Base-by-base conservation (phyloP, 805 yeast genomes). In the Brettanomyces custersianus region DNA sequence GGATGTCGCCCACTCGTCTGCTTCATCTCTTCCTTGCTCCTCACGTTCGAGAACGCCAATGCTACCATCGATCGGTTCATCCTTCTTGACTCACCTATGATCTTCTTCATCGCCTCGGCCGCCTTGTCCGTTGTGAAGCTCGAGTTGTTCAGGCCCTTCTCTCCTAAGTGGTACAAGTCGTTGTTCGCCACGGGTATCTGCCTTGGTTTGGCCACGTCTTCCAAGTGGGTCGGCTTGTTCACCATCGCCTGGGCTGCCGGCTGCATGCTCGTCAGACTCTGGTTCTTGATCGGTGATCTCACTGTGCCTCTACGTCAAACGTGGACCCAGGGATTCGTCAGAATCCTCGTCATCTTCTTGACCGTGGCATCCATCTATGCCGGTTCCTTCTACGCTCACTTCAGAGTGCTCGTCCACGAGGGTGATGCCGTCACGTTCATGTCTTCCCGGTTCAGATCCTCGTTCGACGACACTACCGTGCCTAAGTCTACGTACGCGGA, bases 141-240 rank as follows among this genome's bases (percentile, higher is more conserved):
- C 52, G 84, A 81, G 59, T 57, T 73, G 38, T 76, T 71, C 48
- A 64, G 65, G 35, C 80, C 94, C n/a, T 72, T 74, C 48, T 47
- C 80, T 13, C 51, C 54, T 29, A 59, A 53, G 17, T 78, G 88
- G 74, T 74, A 56, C 52, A 76, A 69, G 50, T 59, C 76, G n/a
- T 58, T 83, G 45, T 20, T 75, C 20, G 66, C 77, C n/a, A 68
- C 84, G 29, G 83, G 82, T 46, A 54, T 78, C 36, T 75, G 77
- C n/a, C 60, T 82, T 39, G 94, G 92, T 36, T 63, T 81, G 39
- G 81, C 92, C 4, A 60, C 77, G 16, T 72, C 82, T 18, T 74
- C 88, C 22, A 83, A 83, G 58, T 82, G 92, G 92, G 92, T 82
- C 31, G 94, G 94, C 42, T 60, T 82, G 27, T 82, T 82, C 61